Evolutionary conservation across 768 basidiomycete species (phyloP), one percentile per base, ranked within the genome.

Genomic region (Tricholoma saponaceum): DNA sequence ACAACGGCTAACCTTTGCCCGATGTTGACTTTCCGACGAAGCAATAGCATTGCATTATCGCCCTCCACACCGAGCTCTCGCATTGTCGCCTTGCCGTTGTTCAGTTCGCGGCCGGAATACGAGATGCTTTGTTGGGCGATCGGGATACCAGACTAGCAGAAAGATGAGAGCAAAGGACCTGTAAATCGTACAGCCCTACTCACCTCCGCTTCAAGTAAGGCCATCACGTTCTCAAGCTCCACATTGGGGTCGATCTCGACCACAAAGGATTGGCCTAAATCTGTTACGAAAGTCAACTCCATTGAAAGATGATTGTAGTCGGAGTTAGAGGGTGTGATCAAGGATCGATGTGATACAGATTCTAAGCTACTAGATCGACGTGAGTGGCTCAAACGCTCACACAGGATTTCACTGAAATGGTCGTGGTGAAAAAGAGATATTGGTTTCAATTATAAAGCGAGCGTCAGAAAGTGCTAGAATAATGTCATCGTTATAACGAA

Each of bases 191-290:
- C 20, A n/a, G 50, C 46, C 44, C 26, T 33, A 69, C 86, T 70
- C 69, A 94, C 96, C 84, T 98, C 95, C 0, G 89, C 95, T 72
- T 97, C 94, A n/a, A 97, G 79, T 54, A 98, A 77, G 12, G 92
- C 96, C 82, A 89, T 89, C 35, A 98, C 86, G 69, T 95, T 90
- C 76, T 92, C 90, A 26, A 98, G 82, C 70, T 92, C 86, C 90
- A 98, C 95, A 54, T 80, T 81, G 1, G 91, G 82, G 73, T 95
- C 92, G 63, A 97, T 92, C 67, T 98, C 95, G 52, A 96, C 74
- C 39, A 72, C 66, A 63, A 82, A 90, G 1, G 79, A 75, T 56
- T 85, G 76, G 7, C 89, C 89, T 20, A 80, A 60, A 61, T 91
- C 89, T 51, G 76, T 89, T 44, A 84, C 72, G 67, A 92, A 89